Base-by-base conservation (phyloP, 2,329 filamentous ascomycete genomes). In the Saccharata proteae region DNA sequence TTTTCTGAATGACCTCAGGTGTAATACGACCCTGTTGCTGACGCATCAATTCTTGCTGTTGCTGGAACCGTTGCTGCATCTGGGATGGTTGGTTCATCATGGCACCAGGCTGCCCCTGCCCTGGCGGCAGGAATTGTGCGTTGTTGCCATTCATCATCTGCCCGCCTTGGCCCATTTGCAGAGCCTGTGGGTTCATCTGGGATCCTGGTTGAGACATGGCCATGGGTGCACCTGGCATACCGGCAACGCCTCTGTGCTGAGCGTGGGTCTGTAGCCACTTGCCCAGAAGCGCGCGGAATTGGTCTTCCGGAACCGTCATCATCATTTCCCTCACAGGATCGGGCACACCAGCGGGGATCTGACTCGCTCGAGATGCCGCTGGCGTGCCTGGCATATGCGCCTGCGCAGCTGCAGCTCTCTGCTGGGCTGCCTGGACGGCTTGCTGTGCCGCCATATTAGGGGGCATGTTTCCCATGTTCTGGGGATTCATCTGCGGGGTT, bases 401-500 rank as follows among this genome's bases (percentile, higher is more conserved):
- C 45, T 29, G 34, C 16, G 44, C 48, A 14, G 33, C 36, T 3
- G 36, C 28, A n/a, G 51, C 47, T 39, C 52, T 44, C 30, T 54
- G 49, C 19, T 55, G 53, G 19, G 49, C 50, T 35, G 53, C 44
- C 8, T 50, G 52, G 38, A 54, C 41, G 6, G 55, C 36, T 14
- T 48, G 47, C 4, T 43, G 39, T 2, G 41, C 43, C 8, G n/a
- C 45, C 47, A 43, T 36, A 3, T 29, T 27, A 46, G 46, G 13
- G 41, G 41, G 16, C 46, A 42, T 9, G 7, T 9, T 7, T 4
- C 21, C 35, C 20, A 26, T 14, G 16, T 22, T 30, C 30, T 50
- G 51, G 8, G 50, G 46, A 8, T 45, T 50, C 50, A 55, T 55
- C 29, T 48, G 45, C 3, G 49, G 49, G n/a, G 50, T 44, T 30